Conservation (phyloP, 2,329 filamentous ascomycete species). For the Colletotrichum gigasporum region DNA sequence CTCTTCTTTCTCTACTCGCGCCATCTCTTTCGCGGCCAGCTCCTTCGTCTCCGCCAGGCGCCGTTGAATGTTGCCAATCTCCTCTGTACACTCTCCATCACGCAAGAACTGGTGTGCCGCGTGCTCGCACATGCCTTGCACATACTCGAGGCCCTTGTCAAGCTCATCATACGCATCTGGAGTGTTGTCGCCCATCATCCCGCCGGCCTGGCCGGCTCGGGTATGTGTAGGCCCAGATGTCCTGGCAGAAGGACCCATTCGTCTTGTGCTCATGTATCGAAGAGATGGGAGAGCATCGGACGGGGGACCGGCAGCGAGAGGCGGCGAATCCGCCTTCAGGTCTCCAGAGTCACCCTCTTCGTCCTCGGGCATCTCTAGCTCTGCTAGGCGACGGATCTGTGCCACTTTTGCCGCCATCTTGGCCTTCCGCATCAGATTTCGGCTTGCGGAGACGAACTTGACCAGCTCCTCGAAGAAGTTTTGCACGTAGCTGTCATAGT, state of each 20-base stretch:
- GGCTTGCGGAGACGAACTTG: conserved; percentile 79
- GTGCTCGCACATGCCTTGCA: conserved; percentile 84
- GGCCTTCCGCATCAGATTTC: conserved; percentile 87
- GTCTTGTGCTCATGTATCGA: conserved; percentile 50
- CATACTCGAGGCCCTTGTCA: conserved; percentile 81
- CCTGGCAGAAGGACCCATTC: conserved; percentile 37
- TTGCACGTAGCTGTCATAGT: conserved; percentile 90
- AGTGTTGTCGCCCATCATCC: conserved; percentile 33
- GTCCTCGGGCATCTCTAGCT: conserved; percentile 65
- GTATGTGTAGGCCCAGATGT: conserved; percentile 35
- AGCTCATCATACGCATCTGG: conserved; percentile 74
- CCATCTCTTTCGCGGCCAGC: conserved; percentile 67
- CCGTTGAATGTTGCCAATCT: conserved; percentile 75
- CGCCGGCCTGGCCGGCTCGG: conserved; percentile 26
- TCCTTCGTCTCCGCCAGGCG: conserved; percentile 72
- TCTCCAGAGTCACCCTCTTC: conserved; percentile 52
- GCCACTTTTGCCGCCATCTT: conserved; percentile 84
- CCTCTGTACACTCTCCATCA: conserved; percentile 83
- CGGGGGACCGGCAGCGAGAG: conserved; percentile 15
- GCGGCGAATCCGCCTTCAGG: conserved; percentile 16
- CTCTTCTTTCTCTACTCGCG: conserved; percentile 63
- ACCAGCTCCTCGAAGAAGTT: conserved; percentile 84
- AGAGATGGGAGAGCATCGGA: conserved; percentile 48
- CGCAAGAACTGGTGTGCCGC: conserved; percentile 91
- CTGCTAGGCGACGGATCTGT: conserved; percentile 68